These are phyloP conservation scores for Austroboletus novae-zelandiae DNA, from an alignment of 1,284 basidiomycete genomes.

Conservation along the genomic window DNA sequence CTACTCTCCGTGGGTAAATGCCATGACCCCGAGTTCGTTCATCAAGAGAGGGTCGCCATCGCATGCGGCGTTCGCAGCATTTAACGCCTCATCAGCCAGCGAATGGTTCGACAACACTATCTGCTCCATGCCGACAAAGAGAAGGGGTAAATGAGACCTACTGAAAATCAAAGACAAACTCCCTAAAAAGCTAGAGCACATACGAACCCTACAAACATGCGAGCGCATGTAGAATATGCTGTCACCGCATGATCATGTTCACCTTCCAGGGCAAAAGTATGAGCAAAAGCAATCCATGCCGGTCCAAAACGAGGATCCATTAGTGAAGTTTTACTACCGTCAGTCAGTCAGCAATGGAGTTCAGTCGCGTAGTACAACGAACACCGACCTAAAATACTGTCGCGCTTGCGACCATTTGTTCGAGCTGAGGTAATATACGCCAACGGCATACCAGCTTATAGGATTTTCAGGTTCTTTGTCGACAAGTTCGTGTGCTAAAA, in stretches of 20 bases:
- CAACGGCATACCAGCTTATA: conserved; percentile 97
- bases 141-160: conserved; percentile 88
- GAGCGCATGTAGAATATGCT: conserved; percentile 93
- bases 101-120: conserved; percentile 83
- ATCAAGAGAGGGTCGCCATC: conserved; percentile 84
- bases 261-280: conserved; percentile 95
- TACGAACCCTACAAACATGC: conserved; percentile 88
- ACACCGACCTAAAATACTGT: conserved; percentile 82
- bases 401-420: conserved; percentile 86
- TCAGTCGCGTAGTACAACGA: not conserved
- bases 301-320: conserved; percentile 96
- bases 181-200: not conserved
- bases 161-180: conserved; percentile 6
- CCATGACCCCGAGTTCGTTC: conserved; percentile 93
- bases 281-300: conserved; percentile 97
- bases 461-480: conserved; percentile 90
- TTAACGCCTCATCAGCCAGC: conserved; percentile 85
- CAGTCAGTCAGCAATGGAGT: conserved; percentile 3
- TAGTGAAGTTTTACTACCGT: conserved; percentile 84
- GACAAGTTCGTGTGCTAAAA: conserved; percentile 94
- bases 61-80: conserved; percentile 79
- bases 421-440: conserved; percentile 91
- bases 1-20: conserved; percentile 82
- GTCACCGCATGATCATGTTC: conserved; percentile 99
- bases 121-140: conserved; percentile 99